Conservation (phyloP, 192 early-diverging fungal species). For the Linnemannia schmuckeri region DNA sequence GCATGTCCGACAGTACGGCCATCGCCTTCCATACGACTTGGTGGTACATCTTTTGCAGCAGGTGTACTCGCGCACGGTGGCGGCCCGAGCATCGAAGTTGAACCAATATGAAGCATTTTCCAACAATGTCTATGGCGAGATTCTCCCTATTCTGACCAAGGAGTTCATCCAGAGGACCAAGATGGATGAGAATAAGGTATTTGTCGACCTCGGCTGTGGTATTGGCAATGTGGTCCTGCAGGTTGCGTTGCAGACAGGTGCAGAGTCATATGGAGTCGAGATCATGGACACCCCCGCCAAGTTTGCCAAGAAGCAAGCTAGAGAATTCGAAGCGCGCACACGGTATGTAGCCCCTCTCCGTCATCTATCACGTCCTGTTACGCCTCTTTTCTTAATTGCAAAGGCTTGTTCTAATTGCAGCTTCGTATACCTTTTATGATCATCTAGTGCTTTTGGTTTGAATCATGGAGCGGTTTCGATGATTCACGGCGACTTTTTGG, state of each 20-base stretch:
- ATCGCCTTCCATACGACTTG: constrained; percentile 70
- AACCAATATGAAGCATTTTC: constrained; percentile 58
- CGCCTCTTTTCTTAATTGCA: background rate
- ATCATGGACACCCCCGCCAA: constrained; percentile 88
- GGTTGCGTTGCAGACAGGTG: constrained; percentile 90
- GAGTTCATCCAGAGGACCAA: constrained; percentile 83
- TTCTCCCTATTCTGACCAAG: constrained; percentile 84
- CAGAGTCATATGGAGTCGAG: constrained; percentile 89
- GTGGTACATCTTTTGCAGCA: constrained; percentile 90
- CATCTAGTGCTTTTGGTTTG: constrained; percentile 67
- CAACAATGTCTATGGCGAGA: constrained; percentile 98
- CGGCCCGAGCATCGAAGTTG: constrained; percentile 52
- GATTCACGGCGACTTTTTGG: constrained; percentile 89
- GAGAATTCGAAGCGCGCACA: constrained; percentile 90
- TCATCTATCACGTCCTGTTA: background rate
- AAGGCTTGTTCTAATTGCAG: background rate
- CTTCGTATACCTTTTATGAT: background rate
- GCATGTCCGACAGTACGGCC: constrained; percentile 43
- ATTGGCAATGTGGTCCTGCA: constrained; percentile 98
- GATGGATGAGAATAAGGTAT: constrained; percentile 76
- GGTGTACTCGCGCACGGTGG: constrained; percentile 89
- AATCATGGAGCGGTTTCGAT: constrained; percentile 74
- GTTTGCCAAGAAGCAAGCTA: constrained; percentile 81
- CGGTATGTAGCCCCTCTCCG: constrained; percentile 50
- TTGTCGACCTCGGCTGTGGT: constrained; percentile 95